A percentile compares a stretch with the other conserved stretches of the same genome.
phyloP scores from a whole-genome alignment of 345 rosid species.

The Gossypium herbaceum region DNA sequence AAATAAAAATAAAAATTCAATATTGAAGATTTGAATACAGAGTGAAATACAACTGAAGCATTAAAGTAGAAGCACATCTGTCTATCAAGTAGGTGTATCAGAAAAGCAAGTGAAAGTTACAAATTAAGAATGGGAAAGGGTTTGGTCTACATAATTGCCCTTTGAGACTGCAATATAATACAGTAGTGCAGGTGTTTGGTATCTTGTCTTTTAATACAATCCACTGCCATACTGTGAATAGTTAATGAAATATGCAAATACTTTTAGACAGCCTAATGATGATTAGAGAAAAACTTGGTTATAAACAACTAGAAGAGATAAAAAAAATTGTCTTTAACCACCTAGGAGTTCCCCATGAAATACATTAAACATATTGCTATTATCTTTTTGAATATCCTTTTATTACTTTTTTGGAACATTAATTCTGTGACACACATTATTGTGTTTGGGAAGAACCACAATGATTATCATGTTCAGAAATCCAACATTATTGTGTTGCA shows the following conservation, averaged over 20 bases:
- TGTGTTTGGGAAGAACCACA: neutral
- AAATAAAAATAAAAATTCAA: no score
- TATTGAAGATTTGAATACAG: no score
- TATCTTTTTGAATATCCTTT: no score
- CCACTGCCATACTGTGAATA: neutral
- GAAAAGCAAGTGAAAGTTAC: neutral
- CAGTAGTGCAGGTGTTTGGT: neutral
- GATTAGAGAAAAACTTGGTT: neutral
- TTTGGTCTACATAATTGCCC: neutral
- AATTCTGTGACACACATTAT: neutral
- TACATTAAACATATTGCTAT: no score
- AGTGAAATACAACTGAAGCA: no score
- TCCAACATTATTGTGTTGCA: constrained; percentile 1
- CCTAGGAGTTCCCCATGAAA: no score
- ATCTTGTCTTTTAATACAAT: neutral
- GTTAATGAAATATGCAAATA: neutral
- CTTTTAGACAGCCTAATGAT: neutral
- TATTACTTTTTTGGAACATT: neutral
- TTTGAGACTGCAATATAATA: neutral
- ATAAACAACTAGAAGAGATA: neutral
- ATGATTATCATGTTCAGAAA: constrained; percentile 12
- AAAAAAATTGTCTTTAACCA: no score
- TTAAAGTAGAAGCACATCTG: neutral
- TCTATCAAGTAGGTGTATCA: neutral
- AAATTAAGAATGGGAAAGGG: neutral